A percentile compares a stretch with the other conserved stretches of the same genome.
Conservation (phyloP, 2,329 filamentous ascomycete genomes). For the Trichoderma gracile region DNA sequence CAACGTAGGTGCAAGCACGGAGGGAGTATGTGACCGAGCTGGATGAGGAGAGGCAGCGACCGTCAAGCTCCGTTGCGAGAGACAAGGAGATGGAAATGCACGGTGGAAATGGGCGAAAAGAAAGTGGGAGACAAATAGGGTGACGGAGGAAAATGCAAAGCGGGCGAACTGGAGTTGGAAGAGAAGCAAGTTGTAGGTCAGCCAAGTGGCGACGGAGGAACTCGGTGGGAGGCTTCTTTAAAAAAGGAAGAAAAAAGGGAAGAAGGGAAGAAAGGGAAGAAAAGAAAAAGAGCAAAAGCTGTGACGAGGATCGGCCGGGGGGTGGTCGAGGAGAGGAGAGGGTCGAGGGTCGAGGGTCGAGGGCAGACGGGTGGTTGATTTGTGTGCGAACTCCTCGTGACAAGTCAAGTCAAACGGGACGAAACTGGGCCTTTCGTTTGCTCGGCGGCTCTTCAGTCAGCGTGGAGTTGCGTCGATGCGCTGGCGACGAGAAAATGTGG, state of each 20-base stretch:
- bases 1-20: not conserved
- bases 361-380: not conserved
- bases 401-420: not conserved
- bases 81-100: not conserved
- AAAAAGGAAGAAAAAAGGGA: not conserved
- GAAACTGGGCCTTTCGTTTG: slow-evolving; percentile 6
- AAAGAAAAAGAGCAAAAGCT: not conserved
- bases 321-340: too few relatives aligned
- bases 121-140: not conserved
- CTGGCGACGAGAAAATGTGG: slow-evolving; percentile 6
- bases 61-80: not conserved
- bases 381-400: slow-evolving; percentile 20
- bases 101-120: not conserved
- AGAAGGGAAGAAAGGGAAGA: too few relatives aligned
- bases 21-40: not conserved
- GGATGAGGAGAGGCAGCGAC: not conserved
- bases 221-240: not conserved
- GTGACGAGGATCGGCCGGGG: not conserved
- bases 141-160: not conserved
- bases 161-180: not conserved
- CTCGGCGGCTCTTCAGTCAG: slow-evolving; percentile 17
- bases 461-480: slow-evolving; percentile 21
- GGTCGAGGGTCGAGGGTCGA: not conserved
- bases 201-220: not conserved
- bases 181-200: not conserved